Conservation (phyloP, 345 rosid genomes). For the Pugionium cornutum region DNA sequence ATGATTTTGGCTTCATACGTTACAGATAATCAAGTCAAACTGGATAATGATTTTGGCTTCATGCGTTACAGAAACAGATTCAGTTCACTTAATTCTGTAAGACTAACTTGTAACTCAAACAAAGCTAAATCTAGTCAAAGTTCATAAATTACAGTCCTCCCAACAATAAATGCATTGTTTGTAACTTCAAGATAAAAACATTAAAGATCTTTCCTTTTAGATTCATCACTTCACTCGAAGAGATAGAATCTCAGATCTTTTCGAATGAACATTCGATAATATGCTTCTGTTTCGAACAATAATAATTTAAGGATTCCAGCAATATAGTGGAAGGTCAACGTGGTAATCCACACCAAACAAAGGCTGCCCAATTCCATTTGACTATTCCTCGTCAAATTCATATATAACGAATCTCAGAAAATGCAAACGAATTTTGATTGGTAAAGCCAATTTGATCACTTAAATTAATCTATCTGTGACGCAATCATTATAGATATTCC, state of each 20-base stretch:
- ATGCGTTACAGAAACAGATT: slow-evolving; percentile 22
- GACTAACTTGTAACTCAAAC: neutral
- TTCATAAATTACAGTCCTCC: slow-evolving; percentile 20
- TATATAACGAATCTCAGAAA: slow-evolving; percentile 3
- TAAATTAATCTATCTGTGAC: slow-evolving; percentile 13
- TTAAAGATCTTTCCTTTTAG: slow-evolving; percentile 9
- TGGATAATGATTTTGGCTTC: neutral
- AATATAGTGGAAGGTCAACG: slow-evolving; percentile 19
- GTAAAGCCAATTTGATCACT: neutral
- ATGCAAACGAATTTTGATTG: slow-evolving; percentile 15
- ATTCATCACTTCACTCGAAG: neutral
- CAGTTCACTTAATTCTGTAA: neutral
- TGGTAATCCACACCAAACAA: slow-evolving; percentile 26
- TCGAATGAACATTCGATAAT: slow-evolving; percentile 17
- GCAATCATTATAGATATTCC: slow-evolving; percentile 16
- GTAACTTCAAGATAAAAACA: slow-evolving; percentile 16
- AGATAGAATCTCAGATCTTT: slow-evolving; percentile 20
- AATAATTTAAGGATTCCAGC: slow-evolving; percentile 4
- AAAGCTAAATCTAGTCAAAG: slow-evolving; percentile 24
- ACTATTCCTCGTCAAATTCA: slow-evolving; percentile 25
- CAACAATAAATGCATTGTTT: slow-evolving; percentile 15
- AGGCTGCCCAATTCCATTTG: slow-evolving; percentile 24
- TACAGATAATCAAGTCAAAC: neutral
- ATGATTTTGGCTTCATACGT: too few relatives aligned
- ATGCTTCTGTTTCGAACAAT: slow-evolving; percentile 7